Conservation (phyloP, 192 early-diverging fungal species). For the Chytriomyces hyalinus region DNA sequence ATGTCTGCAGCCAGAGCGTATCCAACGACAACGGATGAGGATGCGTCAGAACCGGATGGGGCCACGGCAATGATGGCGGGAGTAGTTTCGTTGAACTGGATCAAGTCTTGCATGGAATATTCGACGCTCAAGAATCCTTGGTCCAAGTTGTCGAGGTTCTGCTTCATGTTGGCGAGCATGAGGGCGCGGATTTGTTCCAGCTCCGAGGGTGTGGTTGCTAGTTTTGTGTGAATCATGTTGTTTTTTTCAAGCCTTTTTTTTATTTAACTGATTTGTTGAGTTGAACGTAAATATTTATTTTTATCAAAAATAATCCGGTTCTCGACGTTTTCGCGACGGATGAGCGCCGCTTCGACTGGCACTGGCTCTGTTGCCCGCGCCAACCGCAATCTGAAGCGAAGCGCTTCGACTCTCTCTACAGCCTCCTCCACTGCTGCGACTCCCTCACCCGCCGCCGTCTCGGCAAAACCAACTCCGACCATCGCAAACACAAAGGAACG, state of each 20-base stretch:
- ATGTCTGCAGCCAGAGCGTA: not conserved
- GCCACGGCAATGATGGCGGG: not conserved
- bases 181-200: constrained; percentile 8
- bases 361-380: not conserved
- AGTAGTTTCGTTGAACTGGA: not conserved
- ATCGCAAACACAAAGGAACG: no score
- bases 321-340: no score
- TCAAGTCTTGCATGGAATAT: not conserved
- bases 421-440: no score
- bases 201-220: not conserved
- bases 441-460: no score
- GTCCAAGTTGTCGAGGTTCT: not conserved
- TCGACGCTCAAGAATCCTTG: constrained; percentile 1
- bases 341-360: not conserved
- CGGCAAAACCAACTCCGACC: no score
- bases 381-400: not conserved
- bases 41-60: not conserved
- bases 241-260: not conserved
- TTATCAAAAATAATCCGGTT: no score
- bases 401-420: not conserved
- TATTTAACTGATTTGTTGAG: not conserved
- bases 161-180: not conserved
- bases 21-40: not conserved
- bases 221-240: not conserved
- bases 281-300: no score